phyloP scores from a whole-genome alignment of 352 stramenopile genomes.

The Pythium vanterpoolii region DNA sequence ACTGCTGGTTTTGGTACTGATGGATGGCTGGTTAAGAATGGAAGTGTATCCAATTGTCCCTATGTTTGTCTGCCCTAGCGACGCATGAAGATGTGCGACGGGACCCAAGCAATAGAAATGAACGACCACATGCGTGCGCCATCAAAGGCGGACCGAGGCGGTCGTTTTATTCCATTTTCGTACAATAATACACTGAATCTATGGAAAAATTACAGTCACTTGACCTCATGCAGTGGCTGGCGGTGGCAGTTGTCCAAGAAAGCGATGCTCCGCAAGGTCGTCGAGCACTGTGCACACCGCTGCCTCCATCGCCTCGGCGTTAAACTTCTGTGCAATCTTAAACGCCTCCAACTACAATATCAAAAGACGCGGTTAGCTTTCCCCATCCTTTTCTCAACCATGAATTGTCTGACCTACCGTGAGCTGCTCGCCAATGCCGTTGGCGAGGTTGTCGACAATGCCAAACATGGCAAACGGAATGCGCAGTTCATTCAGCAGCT shows the following conservation, averaged over 20 bases:
- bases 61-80: not conserved
- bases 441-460: conserved; percentile 88
- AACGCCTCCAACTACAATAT: conserved; percentile 54
- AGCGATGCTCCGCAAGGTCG: conserved; percentile 35
- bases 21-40: conserved; percentile 12
- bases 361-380: not conserved
- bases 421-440: conserved; percentile 77
- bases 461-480: conserved; percentile 84
- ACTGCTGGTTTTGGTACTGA: not conserved
- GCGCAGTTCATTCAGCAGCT: conserved; percentile 78
- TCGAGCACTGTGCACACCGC: conserved; percentile 59
- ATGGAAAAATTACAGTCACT: not conserved
- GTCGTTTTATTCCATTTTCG: too few species aligned
- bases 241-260: conserved; percentile 21
- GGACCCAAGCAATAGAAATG: not conserved
- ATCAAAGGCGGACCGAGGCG: conserved; percentile 1
- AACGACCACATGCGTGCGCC: not conserved
- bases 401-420: conserved; percentile 36
- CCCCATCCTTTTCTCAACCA: not conserved
- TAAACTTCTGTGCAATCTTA: conserved; percentile 73
- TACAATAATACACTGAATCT: not conserved
- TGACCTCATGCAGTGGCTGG: conserved; percentile 1
- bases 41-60: not conserved
- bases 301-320: conserved; percentile 62
- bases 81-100: not conserved